Percentiles rank a stretch among this genome's conserved stretches.
Evolutionary conservation across 805 yeast species (phyloP).

Genomic region (Jamesozyma gamospora): DNA sequence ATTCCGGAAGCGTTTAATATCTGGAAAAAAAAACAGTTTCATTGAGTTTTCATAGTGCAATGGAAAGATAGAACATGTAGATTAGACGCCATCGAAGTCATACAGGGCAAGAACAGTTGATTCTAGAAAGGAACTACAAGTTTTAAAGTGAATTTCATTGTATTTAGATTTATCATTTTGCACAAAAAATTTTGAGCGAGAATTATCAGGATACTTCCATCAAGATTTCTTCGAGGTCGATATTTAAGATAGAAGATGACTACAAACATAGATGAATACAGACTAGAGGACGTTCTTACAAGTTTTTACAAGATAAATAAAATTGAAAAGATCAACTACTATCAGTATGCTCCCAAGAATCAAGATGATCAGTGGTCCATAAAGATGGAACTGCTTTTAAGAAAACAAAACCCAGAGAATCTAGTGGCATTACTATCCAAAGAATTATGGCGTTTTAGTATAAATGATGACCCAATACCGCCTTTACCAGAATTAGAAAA

Average conservation of each 20-base stretch:
- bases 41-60: too few relatives aligned
- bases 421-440: conserved; percentile 33
- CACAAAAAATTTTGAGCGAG: neutral
- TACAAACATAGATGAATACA: conserved; percentile 6
- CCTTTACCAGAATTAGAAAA: conserved; percentile 10
- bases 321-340: conserved; percentile 25
- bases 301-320: conserved; percentile 24
- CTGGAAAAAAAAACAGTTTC: too few relatives aligned
- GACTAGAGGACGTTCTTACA: conserved; percentile 23
- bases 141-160: too few relatives aligned
- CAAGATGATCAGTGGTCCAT: conserved; percentile 34
- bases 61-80: too few relatives aligned
- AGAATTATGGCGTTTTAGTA: conserved; percentile 37
- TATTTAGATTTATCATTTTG: too few relatives aligned
- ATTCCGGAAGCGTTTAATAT: too few relatives aligned
- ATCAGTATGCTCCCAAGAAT: conserved; percentile 25
- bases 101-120: too few relatives aligned
- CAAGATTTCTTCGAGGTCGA: too few relatives aligned
- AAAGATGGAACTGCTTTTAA: conserved; percentile 32
- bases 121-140: too few relatives aligned
- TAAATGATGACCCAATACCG: conserved; percentile 32
- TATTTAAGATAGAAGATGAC: neutral
- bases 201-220: too few relatives aligned
- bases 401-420: conserved; percentile 29
- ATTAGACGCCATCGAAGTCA: too few relatives aligned